phyloP scores from a whole-genome alignment of 345 rosid species.

The Eucalyptus cladocalyx region DNA sequence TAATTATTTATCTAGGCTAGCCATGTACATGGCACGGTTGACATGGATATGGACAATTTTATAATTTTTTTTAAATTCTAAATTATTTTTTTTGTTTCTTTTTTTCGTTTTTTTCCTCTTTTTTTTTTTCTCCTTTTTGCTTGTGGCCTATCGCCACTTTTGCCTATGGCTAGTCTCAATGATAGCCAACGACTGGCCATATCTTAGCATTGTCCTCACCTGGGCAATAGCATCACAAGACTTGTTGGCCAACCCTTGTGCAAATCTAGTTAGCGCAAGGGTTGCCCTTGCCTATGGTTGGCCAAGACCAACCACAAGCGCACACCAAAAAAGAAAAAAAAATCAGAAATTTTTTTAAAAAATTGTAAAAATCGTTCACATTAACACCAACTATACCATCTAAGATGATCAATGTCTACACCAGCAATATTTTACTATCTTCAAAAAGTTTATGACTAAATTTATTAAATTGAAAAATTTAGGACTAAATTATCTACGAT shows the following conservation, averaged over 20 bases:
- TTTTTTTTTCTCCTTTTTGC: too few relatives aligned
- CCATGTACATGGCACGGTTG: background rate
- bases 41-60: too few relatives aligned
- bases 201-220: background rate
- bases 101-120: too few relatives aligned
- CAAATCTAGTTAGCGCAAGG: background rate
- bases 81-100: too few relatives aligned
- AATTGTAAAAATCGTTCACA: too few relatives aligned
- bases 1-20: background rate
- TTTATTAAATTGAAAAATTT: background rate
- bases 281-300: background rate
- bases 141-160: too few relatives aligned
- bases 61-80: too few relatives aligned
- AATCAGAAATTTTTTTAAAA: too few relatives aligned
- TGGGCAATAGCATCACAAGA: rapidly evolving
- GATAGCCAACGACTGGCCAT: background rate
- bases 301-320: background rate
- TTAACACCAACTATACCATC: rapidly evolving
- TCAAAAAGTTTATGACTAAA: background rate
- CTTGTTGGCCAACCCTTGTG: background rate
- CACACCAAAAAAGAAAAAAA: too few relatives aligned
- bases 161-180: too few relatives aligned
- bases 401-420: rapidly evolving
- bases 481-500: background rate
- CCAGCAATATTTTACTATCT: background rate